Evolutionary conservation across 805 yeast genomes (phyloP).

Genomic region (Lipomyces oligophaga): DNA sequence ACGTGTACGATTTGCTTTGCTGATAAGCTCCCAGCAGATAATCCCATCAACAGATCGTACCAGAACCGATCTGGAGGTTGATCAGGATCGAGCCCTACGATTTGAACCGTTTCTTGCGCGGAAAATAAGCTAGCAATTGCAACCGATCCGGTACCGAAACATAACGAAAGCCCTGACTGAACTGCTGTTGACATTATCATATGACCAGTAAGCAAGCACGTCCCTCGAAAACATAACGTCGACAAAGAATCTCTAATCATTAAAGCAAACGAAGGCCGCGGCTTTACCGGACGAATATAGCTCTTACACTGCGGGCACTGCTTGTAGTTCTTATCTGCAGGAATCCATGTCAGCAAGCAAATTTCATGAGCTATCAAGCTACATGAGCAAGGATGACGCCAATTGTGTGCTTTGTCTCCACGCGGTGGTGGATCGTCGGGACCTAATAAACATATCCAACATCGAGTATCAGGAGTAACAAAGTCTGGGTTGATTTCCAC

Average conservation of each 20-base stretch:
- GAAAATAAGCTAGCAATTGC: too few species aligned
- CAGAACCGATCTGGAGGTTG: too few species aligned
- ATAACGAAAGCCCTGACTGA: too few species aligned
- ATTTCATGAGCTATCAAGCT: conserved; percentile 46
- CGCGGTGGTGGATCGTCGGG: conserved; percentile 37
- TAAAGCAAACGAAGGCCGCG: conserved; percentile 7
- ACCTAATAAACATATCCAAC: conserved; percentile 39
- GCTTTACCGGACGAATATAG: conserved; percentile 5
- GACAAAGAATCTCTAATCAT: not conserved
- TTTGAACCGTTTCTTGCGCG: too few species aligned
- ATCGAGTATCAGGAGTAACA: conserved; percentile 27
- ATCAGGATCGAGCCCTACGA: too few species aligned
- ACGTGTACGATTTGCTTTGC: too few species aligned
- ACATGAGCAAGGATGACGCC: conserved; percentile 48
- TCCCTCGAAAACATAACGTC: conserved; percentile 5
- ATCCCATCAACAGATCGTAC: too few species aligned
- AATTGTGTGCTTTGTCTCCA: conserved; percentile 37
- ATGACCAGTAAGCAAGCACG: too few species aligned
- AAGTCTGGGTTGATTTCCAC: too few species aligned
- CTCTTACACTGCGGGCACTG: conserved; percentile 25
- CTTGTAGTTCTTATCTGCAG: conserved; percentile 7
- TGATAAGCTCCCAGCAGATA: too few species aligned
- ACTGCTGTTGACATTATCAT: too few species aligned
- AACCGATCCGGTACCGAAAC: too few species aligned
- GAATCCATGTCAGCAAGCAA: conserved; percentile 44